Evolutionary conservation across 192 early-diverging fungal genomes (phyloP), one percentile per base, ranked within the genome.

Genomic region (Backusella circina): DNA sequence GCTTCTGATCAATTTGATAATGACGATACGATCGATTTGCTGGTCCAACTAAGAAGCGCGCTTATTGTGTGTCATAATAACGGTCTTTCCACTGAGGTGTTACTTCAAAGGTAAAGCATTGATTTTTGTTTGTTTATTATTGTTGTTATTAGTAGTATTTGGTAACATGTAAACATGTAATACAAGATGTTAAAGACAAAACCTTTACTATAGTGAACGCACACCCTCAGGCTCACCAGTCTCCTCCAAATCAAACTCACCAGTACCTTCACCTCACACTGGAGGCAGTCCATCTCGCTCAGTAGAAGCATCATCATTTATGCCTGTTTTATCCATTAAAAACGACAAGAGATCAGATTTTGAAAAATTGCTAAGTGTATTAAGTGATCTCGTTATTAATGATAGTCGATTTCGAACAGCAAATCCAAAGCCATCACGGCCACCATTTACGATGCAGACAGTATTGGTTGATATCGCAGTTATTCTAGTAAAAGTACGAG

Each of bases 331-430:
- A 7, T 47, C 31, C 47, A 12, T 23, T 16, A 76, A 77, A 66
- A 73, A 73, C n/a, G 47, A 78, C 4, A 65, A 51, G 3, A 15
- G 57, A 26, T 23, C 54, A 15, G 51, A 70, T 54, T 68, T 78
- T n/a, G 65, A 70, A 32, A 73, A 69, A 3, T 80, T 90, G 26
- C 73, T 87, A n/a, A 75, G 80, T 5, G 72, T 83, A 31, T 64
- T 90, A 8, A 78, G 80, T 5, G 88, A 90, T 32, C 70, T 90
- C 7, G 76, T 90, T n/a, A 77, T 82, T 1, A 85, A 90, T 70
- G 88, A 90, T 44, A 87, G 87, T 72, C 84, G 84, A 15, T 90
- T 84, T 71, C 80, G 70, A 72, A 64, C 84, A 31, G 73, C 75
- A 8, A 70, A 81, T 15, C 84, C 84, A 9, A 80, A 84, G 32